Evolutionary conservation across 345 rosid genomes (phyloP).

Genomic region (Turritis glabra): DNA sequence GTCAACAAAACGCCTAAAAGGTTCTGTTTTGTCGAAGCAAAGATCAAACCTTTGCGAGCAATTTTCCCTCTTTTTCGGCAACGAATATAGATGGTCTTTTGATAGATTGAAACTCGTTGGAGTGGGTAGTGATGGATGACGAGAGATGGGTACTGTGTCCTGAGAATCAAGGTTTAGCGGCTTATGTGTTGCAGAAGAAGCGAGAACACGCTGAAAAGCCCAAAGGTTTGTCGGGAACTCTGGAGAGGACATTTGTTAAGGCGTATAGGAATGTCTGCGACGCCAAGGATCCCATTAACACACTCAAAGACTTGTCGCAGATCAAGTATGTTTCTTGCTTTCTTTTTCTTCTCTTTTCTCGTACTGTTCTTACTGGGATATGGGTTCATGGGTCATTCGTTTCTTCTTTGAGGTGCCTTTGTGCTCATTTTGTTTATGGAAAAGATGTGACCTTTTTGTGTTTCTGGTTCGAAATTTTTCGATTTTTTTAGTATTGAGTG

Average conservation of each 20-base stretch:
- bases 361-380: slow-evolving; percentile 4
- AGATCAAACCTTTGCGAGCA: neutral
- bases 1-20: slow-evolving; percentile 5
- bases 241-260: slow-evolving; percentile 57
- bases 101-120: neutral
- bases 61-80: neutral
- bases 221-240: slow-evolving; percentile 71
- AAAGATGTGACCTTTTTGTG: neutral
- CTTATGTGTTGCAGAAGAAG: slow-evolving; percentile 62
- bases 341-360: neutral
- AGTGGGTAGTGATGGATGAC: slow-evolving; percentile 50
- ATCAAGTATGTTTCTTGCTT: slow-evolving; percentile 56
- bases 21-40: neutral
- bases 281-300: slow-evolving; percentile 50
- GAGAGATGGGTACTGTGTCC: slow-evolving; percentile 50
- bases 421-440: neutral
- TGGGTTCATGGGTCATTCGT: neutral
- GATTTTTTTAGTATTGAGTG: neutral
- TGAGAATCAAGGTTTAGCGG: slow-evolving; percentile 64
- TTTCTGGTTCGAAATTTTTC: neutral
- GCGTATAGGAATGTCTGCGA: slow-evolving; percentile 59
- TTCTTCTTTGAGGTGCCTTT: neutral
- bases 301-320: slow-evolving; percentile 74
- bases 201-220: slow-evolving; percentile 65
- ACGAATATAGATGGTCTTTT: neutral